Evolutionary conservation across 2,329 filamentous ascomycete genomes (phyloP).

Genomic region (Cercospora nicotianae): DNA sequence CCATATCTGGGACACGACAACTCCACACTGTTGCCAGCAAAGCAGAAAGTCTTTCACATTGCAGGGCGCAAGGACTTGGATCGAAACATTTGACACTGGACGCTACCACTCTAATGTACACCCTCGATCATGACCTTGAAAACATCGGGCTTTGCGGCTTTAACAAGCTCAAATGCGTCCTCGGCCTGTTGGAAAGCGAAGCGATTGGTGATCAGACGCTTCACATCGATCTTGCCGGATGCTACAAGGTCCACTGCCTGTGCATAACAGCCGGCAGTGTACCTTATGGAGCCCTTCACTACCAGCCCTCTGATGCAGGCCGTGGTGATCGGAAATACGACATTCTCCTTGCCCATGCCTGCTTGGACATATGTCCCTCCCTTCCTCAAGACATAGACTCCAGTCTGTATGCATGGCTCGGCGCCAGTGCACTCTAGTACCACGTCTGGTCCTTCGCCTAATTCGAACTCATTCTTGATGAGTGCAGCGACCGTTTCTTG

Average conservation of each 20-base stretch:
- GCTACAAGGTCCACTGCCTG: conserved; percentile 53
- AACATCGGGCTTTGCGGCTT: conserved; percentile 40
- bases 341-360: conserved; percentile 53
- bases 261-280: conserved; percentile 53
- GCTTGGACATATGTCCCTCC: conserved; percentile 54
- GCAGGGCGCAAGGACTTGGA: background rate
- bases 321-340: conserved; percentile 54
- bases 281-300: conserved; percentile 55
- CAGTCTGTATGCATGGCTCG: conserved; percentile 51
- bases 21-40: background rate
- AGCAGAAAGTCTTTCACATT: background rate
- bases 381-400: conserved; percentile 47
- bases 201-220: conserved; percentile 44
- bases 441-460: conserved; percentile 52
- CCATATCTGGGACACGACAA: background rate
- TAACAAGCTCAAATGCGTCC: conserved; percentile 51
- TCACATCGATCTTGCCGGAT: conserved; percentile 49
- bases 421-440: conserved; percentile 54
- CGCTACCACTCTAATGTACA: conserved; percentile 31
- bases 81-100: background rate
- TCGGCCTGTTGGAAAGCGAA: conserved; percentile 50
- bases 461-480: conserved; percentile 42
- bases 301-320: conserved; percentile 52
- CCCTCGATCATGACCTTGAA: conserved; percentile 50
- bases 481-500: conserved; percentile 43